Evolutionary conservation across 2,329 filamentous ascomycete genomes (phyloP), one percentile per base, ranked within the genome.

Genomic region (Diplodia seriata): DNA sequence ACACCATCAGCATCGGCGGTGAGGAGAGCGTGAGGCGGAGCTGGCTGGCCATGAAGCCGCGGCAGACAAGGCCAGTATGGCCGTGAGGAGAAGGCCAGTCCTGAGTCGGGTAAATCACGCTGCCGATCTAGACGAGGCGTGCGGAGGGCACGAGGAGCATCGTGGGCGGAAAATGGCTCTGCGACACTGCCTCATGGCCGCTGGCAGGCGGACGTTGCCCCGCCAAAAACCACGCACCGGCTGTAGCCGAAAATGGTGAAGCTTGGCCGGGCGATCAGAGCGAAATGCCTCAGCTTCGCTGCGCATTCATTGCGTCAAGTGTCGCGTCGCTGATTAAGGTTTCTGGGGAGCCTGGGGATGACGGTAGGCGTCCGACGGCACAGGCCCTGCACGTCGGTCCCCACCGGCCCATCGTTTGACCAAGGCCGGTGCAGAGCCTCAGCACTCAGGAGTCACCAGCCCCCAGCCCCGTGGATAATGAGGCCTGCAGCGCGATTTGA

Each of bases 191-290:
- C 40, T 50, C 47, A 38, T 51, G 31, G 12, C 29, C 51, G 26
- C 47, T 51, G 54, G 54, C 54, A 56, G 54, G 54, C 33, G 54
- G 54, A 12, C 38, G 43, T 51, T 33, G 18, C 4, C 9, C 59
- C 8, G 59, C 31, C 59, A 49, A 63, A 63, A 63, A 63, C 59
- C 59, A 63, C 59, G 59, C 59, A 63, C 47, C 59, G 59, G 47
- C n/a, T 51, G 59, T 63, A 63, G 59, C 59, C 59, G 59, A 63
- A 63, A 51, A 5, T 12, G 59, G 59, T 38, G 59, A 63, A 51
- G 59, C 59, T 63, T 63, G 59, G 59, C 59, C 59, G 5, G 59
- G 36, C n/a, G 59, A 63, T 63, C 59, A 40, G n/a, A 15, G 47
- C 59, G 59, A 63, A 63, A 63, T 63, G 36, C 47, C 59, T 63